phyloP scores from a whole-genome alignment of 495 filamentous ascomycete genomes.

The Bombardia bombarda region DNA sequence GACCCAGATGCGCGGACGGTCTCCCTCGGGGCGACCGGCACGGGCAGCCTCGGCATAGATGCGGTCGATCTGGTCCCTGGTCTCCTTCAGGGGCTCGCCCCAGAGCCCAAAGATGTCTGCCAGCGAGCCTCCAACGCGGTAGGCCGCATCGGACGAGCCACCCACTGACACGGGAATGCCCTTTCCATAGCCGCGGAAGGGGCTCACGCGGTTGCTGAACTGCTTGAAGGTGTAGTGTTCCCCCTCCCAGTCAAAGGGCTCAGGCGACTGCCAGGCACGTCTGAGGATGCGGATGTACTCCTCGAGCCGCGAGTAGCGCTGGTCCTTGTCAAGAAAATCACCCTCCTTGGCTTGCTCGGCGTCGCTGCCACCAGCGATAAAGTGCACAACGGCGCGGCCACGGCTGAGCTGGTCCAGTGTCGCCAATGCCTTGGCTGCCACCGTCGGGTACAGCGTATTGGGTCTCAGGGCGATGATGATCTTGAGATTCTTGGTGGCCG shows the following conservation, averaged over 20 bases:
- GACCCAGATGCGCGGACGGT: constrained; percentile 47
- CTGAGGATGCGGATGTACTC: constrained; percentile 47
- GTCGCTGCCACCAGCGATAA: constrained; percentile 48
- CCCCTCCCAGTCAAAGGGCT: constrained; percentile 47
- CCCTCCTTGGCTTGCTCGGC: constrained; percentile 45
- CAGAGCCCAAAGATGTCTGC: constrained; percentile 50
- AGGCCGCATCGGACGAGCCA: constrained; percentile 45
- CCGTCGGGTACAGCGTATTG: constrained; percentile 48
- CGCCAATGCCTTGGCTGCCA: constrained; percentile 47
- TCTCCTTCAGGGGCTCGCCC: constrained; percentile 50
- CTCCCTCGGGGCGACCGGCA: constrained; percentile 29
- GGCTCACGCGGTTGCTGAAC: constrained; percentile 42
- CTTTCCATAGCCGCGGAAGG: constrained; percentile 33
- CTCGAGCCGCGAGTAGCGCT: constrained; percentile 44
- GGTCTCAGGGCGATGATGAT: constrained; percentile 50
- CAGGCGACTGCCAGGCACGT: constrained; percentile 41
- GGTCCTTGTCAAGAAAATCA: constrained; percentile 44
- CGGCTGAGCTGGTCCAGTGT: constrained; percentile 44
- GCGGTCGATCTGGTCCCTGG: constrained; percentile 45
- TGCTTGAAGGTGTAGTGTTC: constrained; percentile 44
- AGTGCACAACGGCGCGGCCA: constrained; percentile 47
- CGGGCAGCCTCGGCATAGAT: constrained; percentile 42
- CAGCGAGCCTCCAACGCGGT: constrained; percentile 42
- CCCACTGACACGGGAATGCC: constrained; percentile 45
- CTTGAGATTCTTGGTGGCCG: constrained; percentile 45